Percentiles rank a stretch among this genome's conserved stretches.
Conservation (phyloP, 805 yeast species). For the Candida mattraensis region DNA sequence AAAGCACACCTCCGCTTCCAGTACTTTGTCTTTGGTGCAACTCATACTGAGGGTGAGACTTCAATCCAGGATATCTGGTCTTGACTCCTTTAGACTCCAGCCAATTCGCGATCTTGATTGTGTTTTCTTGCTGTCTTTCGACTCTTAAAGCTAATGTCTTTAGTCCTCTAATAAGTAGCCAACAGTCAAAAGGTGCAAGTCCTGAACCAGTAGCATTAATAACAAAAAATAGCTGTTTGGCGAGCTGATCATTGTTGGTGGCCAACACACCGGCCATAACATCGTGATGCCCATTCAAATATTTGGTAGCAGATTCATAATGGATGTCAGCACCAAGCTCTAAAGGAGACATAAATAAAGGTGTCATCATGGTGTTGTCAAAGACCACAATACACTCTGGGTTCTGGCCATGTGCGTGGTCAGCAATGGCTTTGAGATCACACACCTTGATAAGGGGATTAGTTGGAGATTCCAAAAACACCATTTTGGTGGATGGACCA, state of each 20-base stretch:
- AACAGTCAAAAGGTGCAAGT: slow-evolving; percentile 86
- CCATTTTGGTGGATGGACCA: slow-evolving; percentile 62
- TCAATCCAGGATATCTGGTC: slow-evolving; percentile 85
- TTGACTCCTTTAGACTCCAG: slow-evolving; percentile 65
- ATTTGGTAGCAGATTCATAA: slow-evolving; percentile 92
- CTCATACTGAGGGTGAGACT: slow-evolving; percentile 77
- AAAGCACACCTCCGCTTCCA: slow-evolving; percentile 88
- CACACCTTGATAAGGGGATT: slow-evolving; percentile 89
- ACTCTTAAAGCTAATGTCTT: slow-evolving; percentile 84
- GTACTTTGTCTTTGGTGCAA: slow-evolving; percentile 73
- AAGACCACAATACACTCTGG: slow-evolving; percentile 77
- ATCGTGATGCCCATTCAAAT: slow-evolving; percentile 92
- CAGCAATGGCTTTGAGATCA: slow-evolving; percentile 68
- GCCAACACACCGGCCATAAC: slow-evolving; percentile 95
- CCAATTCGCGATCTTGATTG: slow-evolving; percentile 72
- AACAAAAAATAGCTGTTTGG: slow-evolving; percentile 68
- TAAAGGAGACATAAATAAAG: slow-evolving; percentile 79
- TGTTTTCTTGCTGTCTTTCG: slow-evolving; percentile 85
- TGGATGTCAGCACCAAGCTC: slow-evolving; percentile 88
- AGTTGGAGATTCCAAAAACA: slow-evolving; percentile 88
- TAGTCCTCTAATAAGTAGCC: slow-evolving; percentile 86
- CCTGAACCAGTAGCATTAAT: slow-evolving; percentile 93
- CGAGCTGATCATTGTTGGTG: slow-evolving; percentile 59
- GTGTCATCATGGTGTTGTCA: slow-evolving; percentile 97
- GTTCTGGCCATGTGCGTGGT: slow-evolving; percentile 62